Conservation (phyloP, 768 basidiomycete species). For the Psilocybe subaeruginosa region DNA sequence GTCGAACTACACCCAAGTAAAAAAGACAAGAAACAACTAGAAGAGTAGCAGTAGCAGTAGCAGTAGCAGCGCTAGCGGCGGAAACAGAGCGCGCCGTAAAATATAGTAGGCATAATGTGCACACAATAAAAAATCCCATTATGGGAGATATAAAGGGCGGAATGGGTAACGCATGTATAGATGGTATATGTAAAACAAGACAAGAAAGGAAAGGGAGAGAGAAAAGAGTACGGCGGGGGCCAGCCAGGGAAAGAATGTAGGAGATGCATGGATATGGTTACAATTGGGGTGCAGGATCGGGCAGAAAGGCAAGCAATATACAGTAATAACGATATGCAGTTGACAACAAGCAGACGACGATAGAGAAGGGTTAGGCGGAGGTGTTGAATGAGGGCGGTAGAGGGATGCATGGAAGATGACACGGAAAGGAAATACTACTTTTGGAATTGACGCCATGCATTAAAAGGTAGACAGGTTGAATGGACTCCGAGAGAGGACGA, state of each 20-base stretch:
- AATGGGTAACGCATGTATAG: conserved; percentile 18
- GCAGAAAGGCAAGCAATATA: conserved; percentile 40
- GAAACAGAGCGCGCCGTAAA: background rate
- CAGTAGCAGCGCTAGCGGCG: background rate
- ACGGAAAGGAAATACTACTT: conserved; percentile 19
- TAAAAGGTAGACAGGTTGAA: conserved; percentile 65
- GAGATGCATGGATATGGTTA: conserved; percentile 29
- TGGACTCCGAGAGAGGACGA: conserved; percentile 47
- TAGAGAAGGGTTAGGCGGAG: conserved; percentile 1
- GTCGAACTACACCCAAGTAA: no score
- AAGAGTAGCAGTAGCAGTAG: conserved; percentile 1
- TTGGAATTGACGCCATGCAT: conserved; percentile 19
- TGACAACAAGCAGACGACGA: conserved; percentile 24
- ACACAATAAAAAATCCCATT: conserved; percentile 13
- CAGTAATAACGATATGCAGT: conserved; percentile 49
- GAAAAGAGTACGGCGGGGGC: conserved; percentile 14
- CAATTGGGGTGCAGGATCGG: conserved; percentile 28
- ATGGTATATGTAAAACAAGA: conserved; percentile 18
- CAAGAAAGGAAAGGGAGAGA: conserved; percentile 8
- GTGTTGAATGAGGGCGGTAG: conserved; percentile 5
- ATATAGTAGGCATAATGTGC: conserved; percentile 15
- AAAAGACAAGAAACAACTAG: conserved; percentile 2
- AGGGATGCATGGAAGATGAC: conserved; percentile 17
- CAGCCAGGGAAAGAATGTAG: conserved; percentile 21
- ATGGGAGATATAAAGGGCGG: conserved; percentile 10